phyloP scores from a whole-genome alignment of 768 basidiomycete genomes.

The Brasilioporus rufonigricans region DNA sequence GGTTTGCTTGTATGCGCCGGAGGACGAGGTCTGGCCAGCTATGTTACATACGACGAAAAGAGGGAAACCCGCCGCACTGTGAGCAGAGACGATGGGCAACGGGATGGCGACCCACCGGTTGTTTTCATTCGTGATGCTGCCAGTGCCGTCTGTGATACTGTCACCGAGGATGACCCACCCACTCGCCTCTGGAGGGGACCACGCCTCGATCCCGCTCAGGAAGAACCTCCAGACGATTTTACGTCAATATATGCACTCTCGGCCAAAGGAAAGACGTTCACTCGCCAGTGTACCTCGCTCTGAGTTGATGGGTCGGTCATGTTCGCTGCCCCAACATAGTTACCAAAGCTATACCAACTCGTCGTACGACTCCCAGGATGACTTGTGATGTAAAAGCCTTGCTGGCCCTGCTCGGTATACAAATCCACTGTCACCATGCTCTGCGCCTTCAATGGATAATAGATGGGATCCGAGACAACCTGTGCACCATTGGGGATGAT shows the following conservation, averaged over 20 bases:
- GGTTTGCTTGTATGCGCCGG: slow-evolving; percentile 2
- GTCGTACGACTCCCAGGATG: slow-evolving; percentile 3
- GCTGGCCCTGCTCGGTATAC: slow-evolving; percentile 1
- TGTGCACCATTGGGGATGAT: not conserved
- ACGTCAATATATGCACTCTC: not conserved
- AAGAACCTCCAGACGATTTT: slow-evolving; percentile 13
- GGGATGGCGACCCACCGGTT: not conserved
- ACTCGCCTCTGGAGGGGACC: not conserved
- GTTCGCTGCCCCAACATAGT: slow-evolving; percentile 1
- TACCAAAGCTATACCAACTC: slow-evolving; percentile 2
- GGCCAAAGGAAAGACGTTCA: not conserved
- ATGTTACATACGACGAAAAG: not conserved
- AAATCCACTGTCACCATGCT: not conserved
- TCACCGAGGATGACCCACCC: slow-evolving; percentile 2
- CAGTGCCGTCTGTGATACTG: slow-evolving; percentile 3
- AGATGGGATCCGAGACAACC: not conserved
- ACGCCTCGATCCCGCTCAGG: slow-evolving; percentile 1
- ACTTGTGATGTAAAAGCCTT: slow-evolving; percentile 2
- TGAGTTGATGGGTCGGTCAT: slow-evolving; percentile 14
- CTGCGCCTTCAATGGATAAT: not conserved
- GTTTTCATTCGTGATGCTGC: slow-evolving; percentile 4
- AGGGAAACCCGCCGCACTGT: not conserved
- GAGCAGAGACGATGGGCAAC: not conserved
- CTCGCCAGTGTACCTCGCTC: not conserved
- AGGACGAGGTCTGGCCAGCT: slow-evolving; percentile 5